phyloP scores from a whole-genome alignment of 495 filamentous ascomycete genomes.

The Lophiostoma macrostomum region DNA sequence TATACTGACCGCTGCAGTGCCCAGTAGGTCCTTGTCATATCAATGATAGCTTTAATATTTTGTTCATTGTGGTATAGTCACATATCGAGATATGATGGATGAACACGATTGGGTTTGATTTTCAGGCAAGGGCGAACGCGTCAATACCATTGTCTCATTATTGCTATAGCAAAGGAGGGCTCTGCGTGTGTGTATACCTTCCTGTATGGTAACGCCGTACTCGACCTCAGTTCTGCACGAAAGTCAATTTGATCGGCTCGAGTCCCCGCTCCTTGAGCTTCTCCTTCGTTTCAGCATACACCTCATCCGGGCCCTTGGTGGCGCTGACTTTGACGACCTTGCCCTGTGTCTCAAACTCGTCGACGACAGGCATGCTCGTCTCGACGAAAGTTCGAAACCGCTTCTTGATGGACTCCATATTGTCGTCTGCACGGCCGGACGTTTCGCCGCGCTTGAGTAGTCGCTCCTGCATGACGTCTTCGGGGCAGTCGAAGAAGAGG shows the following conservation, averaged over 20 bases:
- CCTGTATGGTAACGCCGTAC: too few relatives aligned
- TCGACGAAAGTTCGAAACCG: slow-evolving; percentile 89
- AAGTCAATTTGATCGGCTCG: slow-evolving; percentile 26
- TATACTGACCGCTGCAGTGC: too few relatives aligned
- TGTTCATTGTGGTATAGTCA: too few relatives aligned
- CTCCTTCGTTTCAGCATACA: slow-evolving; percentile 66
- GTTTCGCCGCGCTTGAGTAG: slow-evolving; percentile 89
- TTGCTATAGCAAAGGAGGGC: too few relatives aligned
- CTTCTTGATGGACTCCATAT: slow-evolving; percentile 92
- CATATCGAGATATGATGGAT: too few relatives aligned
- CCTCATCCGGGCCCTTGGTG: slow-evolving; percentile 62
- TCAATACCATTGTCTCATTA: too few relatives aligned
- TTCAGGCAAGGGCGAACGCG: too few relatives aligned
- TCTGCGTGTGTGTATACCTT: too few relatives aligned
- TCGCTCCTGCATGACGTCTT: slow-evolving; percentile 78
- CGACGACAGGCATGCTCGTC: slow-evolving; percentile 94
- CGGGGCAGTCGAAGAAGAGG: slow-evolving; percentile 87
- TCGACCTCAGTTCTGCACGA: slow-evolving; percentile 4
- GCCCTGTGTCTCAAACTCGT: slow-evolving; percentile 71
- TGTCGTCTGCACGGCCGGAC: slow-evolving; percentile 85
- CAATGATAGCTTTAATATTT: too few relatives aligned
- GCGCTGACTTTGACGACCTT: slow-evolving; percentile 78
- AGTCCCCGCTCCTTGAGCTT: slow-evolving; percentile 51
- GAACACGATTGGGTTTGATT: too few relatives aligned
- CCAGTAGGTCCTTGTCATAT: too few relatives aligned